These are phyloP conservation scores for Neonectria coccinea DNA, from an alignment of 2,329 filamentous ascomycete genomes.

Conservation along the genomic window DNA sequence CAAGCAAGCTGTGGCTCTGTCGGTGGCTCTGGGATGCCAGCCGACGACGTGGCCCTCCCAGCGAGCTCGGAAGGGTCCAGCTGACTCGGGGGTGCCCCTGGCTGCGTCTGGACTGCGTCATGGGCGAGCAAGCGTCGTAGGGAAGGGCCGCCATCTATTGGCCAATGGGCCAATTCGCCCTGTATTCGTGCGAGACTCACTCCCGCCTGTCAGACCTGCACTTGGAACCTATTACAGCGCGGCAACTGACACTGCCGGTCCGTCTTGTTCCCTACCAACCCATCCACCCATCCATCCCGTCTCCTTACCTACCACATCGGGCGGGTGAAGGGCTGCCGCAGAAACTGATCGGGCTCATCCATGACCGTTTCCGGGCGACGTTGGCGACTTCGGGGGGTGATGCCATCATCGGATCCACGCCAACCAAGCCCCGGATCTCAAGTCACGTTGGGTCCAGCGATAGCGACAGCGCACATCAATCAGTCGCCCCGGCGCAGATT, in stretches of 20 bases:
- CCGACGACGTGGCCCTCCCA: constrained; percentile 45
- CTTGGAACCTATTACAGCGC: not conserved
- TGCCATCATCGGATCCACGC: not conserved
- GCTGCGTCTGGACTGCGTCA: constrained; percentile 20
- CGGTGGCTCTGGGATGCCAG: constrained; percentile 27
- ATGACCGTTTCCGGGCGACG: constrained; percentile 8
- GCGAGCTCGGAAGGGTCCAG: constrained; percentile 22
- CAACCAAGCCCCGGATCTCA: constrained; percentile 8
- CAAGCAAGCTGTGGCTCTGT: constrained; percentile 22
- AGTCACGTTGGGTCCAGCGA: constrained; percentile 24
- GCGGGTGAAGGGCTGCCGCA: not conserved
- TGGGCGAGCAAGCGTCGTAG: constrained; percentile 2
- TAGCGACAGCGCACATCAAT: constrained; percentile 17
- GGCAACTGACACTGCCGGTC: not conserved
- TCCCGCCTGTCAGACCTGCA: not conserved
- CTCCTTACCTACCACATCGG: not conserved
- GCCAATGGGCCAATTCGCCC: constrained; percentile 17
- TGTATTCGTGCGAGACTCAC: not conserved
- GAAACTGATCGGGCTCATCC: constrained; percentile 7
- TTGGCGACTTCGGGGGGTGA: not conserved
- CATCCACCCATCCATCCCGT: not conserved
- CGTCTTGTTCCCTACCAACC: not conserved
- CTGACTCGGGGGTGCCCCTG: constrained; percentile 8
- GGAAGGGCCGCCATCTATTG: constrained; percentile 19
- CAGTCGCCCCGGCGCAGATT: constrained; percentile 4